Conservation (phyloP, 768 basidiomycete species). For the Hemileccinum rubropunctum region DNA sequence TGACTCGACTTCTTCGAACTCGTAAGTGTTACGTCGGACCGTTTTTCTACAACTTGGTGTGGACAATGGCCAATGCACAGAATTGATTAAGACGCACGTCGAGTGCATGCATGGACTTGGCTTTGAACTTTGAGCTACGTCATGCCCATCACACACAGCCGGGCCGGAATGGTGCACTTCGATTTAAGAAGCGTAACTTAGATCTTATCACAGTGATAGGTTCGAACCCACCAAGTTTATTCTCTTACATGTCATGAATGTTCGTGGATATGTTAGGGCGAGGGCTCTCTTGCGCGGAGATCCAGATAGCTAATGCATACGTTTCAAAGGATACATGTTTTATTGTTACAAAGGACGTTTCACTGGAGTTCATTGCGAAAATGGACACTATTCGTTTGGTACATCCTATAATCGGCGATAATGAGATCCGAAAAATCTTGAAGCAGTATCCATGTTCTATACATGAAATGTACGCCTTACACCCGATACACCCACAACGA, state of each 20-base stretch:
- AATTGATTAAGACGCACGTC: slow-evolving; percentile 58
- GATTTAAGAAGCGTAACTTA: background rate
- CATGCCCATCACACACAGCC: background rate
- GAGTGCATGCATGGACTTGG: slow-evolving; percentile 91
- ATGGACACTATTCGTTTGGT: background rate
- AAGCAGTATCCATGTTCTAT: background rate
- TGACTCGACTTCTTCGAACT: slow-evolving; percentile 12
- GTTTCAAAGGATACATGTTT: background rate
- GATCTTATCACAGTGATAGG: background rate
- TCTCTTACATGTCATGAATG: background rate
- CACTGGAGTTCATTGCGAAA: background rate
- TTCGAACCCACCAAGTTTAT: background rate
- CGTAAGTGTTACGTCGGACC: slow-evolving; percentile 18
- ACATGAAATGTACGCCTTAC: slow-evolving; percentile 17
- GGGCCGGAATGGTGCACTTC: background rate
- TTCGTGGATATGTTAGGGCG: background rate
- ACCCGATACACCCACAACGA: slow-evolving; percentile 47
- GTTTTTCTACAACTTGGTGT: slow-evolving; percentile 71
- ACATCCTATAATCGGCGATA: background rate
- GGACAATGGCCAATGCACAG: slow-evolving; percentile 76
- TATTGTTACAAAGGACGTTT: background rate
- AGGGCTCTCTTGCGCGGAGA: background rate
- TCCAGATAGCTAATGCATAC: background rate
- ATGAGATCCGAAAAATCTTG: background rate
- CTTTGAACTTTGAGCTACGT: slow-evolving; percentile 63